Percentiles rank a stretch among this genome's conserved stretches.
Conservation (phyloP, 2,329 filamentous ascomycete species). For the Arthrocladium fulminans region DNA sequence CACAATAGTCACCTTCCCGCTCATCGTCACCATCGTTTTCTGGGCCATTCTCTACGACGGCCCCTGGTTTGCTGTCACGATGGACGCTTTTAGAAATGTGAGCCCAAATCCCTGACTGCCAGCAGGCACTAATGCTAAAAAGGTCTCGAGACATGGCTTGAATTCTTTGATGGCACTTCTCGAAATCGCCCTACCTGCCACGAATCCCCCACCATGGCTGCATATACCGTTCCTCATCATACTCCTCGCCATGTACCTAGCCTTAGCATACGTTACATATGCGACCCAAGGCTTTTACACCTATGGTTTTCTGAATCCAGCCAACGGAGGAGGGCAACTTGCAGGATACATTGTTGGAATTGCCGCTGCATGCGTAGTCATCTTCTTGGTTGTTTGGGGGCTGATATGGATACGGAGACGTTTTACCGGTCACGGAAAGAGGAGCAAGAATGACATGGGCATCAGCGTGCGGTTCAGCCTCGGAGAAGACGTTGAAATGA, state of each 20-base stretch:
- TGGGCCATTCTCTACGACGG: constrained; percentile 54
- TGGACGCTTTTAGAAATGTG: constrained; percentile 47
- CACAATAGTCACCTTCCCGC: constrained; percentile 54
- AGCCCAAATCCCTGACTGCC: constrained; percentile 1
- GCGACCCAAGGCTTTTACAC: constrained; percentile 64
- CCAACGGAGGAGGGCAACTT: constrained; percentile 45
- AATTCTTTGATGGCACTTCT: constrained; percentile 68
- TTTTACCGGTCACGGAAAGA: constrained; percentile 24
- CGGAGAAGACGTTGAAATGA: background rate
- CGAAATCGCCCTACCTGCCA: constrained; percentile 62
- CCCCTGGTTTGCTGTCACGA: constrained; percentile 44
- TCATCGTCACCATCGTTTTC: constrained; percentile 63
- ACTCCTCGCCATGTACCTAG: constrained; percentile 64
- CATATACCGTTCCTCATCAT: constrained; percentile 60
- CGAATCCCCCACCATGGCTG: constrained; percentile 52
- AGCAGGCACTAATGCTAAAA: constrained; percentile 8
- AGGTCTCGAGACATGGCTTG: constrained; percentile 63
- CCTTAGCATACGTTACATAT: constrained; percentile 63
- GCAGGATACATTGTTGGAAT: constrained; percentile 58
- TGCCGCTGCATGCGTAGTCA: constrained; percentile 44
- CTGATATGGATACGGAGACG: constrained; percentile 47
- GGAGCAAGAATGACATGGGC: constrained; percentile 11
- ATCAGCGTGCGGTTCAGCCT: background rate
- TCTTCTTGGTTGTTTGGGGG: constrained; percentile 45
- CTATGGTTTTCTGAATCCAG: constrained; percentile 67